A percentile compares a stretch with the other conserved stretches of the same genome.
Conservation (phyloP, 345 rosid species). For the Bretschneidera sinensis region DNA sequence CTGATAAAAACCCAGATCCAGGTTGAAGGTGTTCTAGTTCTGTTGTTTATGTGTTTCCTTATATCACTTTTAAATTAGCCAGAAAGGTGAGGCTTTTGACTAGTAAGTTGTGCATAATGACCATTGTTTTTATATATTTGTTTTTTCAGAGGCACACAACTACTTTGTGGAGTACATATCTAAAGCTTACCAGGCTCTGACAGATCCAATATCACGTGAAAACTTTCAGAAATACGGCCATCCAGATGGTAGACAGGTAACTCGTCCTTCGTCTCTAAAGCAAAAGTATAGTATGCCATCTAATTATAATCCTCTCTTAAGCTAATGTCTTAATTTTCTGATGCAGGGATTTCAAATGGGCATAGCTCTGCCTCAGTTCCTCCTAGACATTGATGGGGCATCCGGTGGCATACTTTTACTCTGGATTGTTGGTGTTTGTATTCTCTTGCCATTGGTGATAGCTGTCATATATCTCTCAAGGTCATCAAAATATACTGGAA, state of each 20-base stretch:
- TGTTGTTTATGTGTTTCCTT: constrained; percentile 9
- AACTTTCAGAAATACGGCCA: constrained; percentile 98
- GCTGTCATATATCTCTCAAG: constrained; percentile 94
- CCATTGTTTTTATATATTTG: too few species aligned
- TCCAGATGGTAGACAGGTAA: constrained; percentile 97
- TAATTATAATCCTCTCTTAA: constrained; percentile 12
- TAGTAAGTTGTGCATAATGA: constrained; percentile 11
- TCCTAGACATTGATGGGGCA: constrained; percentile 88
- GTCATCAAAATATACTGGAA: constrained; percentile 95
- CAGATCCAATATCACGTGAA: constrained; percentile 89
- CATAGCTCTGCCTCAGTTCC: constrained; percentile 94
- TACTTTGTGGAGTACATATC: constrained; percentile 87
- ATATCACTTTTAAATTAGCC: constrained; percentile 4
- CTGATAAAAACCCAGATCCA: constrained; percentile 99
- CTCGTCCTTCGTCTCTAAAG: neutral
- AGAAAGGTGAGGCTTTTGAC: constrained; percentile 4
- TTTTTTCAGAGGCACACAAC: constrained; percentile 65
- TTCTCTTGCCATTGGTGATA: constrained; percentile 89
- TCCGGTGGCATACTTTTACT: constrained; percentile 95
- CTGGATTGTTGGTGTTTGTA: constrained; percentile 97
- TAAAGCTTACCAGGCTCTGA: constrained; percentile 96
- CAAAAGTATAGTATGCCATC: neutral
- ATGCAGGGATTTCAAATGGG: constrained; percentile 99
- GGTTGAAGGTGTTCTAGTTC: constrained; percentile 47
- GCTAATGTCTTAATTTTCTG: constrained; percentile 15